Conservation (phyloP, 352 stramenopile genomes). For the Globisporangium heterothallicum region DNA sequence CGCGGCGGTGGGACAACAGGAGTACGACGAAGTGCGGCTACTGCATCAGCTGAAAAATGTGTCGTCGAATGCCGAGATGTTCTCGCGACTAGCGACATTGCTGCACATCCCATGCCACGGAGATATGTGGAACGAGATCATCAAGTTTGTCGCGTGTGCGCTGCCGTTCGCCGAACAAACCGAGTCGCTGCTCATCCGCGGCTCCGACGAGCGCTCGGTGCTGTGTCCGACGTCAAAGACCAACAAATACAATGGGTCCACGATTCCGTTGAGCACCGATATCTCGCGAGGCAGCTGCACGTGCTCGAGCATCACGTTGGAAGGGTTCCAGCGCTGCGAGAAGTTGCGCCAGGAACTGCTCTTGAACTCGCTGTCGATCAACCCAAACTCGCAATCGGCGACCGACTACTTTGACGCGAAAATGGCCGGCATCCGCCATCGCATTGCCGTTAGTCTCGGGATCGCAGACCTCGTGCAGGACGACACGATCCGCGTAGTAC, state of each 20-base stretch:
- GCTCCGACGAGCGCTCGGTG: slow-evolving; percentile 82
- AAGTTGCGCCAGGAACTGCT: slow-evolving; percentile 67
- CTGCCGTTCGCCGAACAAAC: slow-evolving; percentile 81
- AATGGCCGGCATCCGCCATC: slow-evolving; percentile 47
- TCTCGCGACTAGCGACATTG: slow-evolving; percentile 54
- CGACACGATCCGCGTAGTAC: slow-evolving; percentile 46
- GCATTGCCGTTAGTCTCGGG: slow-evolving; percentile 53
- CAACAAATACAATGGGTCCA: slow-evolving; percentile 89
- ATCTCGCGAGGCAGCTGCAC: slow-evolving; percentile 82
- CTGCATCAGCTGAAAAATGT: slow-evolving; percentile 57
- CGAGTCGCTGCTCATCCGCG: slow-evolving; percentile 74
- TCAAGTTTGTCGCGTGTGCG: slow-evolving; percentile 66
- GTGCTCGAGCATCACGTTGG: slow-evolving; percentile 68
- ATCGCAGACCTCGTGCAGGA: slow-evolving; percentile 46
- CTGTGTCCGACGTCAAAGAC: slow-evolving; percentile 67
- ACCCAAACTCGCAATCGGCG: slow-evolving; percentile 66
- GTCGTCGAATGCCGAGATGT: slow-evolving; percentile 49
- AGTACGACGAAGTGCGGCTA: slow-evolving; percentile 65
- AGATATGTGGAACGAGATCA: slow-evolving; percentile 72
- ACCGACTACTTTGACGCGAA: slow-evolving; percentile 63
- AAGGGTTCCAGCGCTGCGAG: slow-evolving; percentile 64
- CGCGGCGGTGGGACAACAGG: slow-evolving; percentile 36
- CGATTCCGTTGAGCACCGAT: slow-evolving; percentile 49
- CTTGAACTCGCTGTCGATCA: slow-evolving; percentile 78
- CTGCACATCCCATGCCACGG: slow-evolving; percentile 71